Conservation (phyloP, 805 yeast genomes). For the Jamesozyma hellenica region DNA sequence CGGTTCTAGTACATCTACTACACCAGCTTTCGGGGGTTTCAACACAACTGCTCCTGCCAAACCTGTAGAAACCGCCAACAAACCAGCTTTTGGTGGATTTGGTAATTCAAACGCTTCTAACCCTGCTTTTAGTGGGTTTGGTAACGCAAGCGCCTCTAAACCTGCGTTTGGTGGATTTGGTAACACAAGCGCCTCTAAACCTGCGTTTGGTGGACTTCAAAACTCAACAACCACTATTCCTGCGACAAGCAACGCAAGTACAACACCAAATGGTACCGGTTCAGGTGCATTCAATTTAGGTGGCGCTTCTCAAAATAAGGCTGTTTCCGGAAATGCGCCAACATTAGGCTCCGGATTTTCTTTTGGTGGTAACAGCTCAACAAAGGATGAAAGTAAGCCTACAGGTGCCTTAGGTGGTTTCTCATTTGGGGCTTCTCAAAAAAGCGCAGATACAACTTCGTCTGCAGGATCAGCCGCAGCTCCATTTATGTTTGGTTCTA, state of each 20-base stretch:
- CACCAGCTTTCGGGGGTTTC: slow-evolving; percentile 6
- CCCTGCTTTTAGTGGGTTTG: slow-evolving; percentile 2
- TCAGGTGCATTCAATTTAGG: neutral
- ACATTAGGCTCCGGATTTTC: neutral
- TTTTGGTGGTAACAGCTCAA: neutral
- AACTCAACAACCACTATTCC: slow-evolving; percentile 1
- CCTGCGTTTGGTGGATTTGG: slow-evolving; percentile 6
- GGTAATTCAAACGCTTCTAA: slow-evolving; percentile 1
- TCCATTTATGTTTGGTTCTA: slow-evolving; percentile 10
- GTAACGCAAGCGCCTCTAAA: neutral
- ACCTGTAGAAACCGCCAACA: neutral
- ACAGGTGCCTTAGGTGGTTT: neutral
- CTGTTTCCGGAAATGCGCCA: neutral
- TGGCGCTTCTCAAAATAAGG: neutral
- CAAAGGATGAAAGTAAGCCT: neutral
- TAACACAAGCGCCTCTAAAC: slow-evolving; percentile 2
- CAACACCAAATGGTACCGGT: neutral
- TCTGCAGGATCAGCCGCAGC: slow-evolving; percentile 7
- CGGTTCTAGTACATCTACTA: neutral
- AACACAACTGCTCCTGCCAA: slow-evolving; percentile 7
- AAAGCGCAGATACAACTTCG: neutral
- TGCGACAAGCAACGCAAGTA: neutral
- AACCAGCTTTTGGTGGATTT: slow-evolving; percentile 3
- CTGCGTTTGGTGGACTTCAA: slow-evolving; percentile 5
- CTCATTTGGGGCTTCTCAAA: neutral